phyloP scores from a whole-genome alignment of 768 basidiomycete species.

The Termitomyces sp. region DNA sequence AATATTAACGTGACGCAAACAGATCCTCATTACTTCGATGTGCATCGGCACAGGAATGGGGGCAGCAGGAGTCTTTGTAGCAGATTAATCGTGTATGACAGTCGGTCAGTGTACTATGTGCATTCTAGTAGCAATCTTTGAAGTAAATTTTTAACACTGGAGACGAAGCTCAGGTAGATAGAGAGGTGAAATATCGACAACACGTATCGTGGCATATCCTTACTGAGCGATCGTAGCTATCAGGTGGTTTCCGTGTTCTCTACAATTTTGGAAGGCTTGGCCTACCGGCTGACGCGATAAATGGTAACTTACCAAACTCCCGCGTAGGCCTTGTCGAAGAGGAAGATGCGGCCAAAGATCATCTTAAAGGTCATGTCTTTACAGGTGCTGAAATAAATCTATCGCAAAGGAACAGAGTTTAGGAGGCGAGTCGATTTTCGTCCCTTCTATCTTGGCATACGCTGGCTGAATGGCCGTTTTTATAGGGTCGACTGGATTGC shows the following conservation, averaged over 20 bases:
- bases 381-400: slow-evolving; percentile 95
- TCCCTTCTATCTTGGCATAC: neutral
- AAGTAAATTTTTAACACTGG: neutral
- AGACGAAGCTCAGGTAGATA: neutral
- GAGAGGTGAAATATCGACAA: too few species aligned
- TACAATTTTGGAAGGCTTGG: slow-evolving; percentile 86
- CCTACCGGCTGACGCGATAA: slow-evolving; percentile 24
- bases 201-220: neutral
- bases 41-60: slow-evolving; percentile 92
- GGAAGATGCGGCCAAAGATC: slow-evolving; percentile 88
- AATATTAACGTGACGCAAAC: neutral
- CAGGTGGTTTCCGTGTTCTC: slow-evolving; percentile 69
- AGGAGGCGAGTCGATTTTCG: slow-evolving; percentile 57
- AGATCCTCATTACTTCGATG: slow-evolving; percentile 87
- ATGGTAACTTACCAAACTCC: slow-evolving; percentile 21
- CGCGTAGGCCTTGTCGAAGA: slow-evolving; percentile 63
- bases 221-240: neutral
- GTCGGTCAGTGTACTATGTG: too few species aligned
- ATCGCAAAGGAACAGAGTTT: slow-evolving; percentile 87
- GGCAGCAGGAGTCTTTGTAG: slow-evolving; percentile 71
- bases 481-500: slow-evolving; percentile 84
- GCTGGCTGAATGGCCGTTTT: neutral
- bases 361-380: slow-evolving; percentile 84
- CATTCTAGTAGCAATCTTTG: too few species aligned
- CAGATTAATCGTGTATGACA: slow-evolving; percentile 30